phyloP scores from a whole-genome alignment of 495 filamentous ascomycete species.

The Lophiostoma macrostomum region DNA sequence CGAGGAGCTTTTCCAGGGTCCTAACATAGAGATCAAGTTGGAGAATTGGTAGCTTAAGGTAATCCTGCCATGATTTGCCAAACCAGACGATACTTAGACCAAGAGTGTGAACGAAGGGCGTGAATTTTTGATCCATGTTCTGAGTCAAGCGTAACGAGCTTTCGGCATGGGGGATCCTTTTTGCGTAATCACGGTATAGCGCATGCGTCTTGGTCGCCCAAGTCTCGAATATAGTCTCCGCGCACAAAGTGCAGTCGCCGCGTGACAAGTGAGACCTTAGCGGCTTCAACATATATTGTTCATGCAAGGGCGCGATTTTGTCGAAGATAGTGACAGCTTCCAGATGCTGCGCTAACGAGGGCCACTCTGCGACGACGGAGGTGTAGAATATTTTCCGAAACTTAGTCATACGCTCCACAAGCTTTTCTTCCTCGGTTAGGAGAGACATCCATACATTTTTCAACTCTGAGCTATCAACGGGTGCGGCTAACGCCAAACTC shows the following conservation, averaged over 20 bases:
- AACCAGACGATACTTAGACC: conserved; percentile 4
- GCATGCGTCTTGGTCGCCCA: conserved; percentile 14
- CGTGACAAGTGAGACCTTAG: conserved; percentile 1
- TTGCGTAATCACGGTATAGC: conserved; percentile 4
- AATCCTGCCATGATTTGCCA: conserved; percentile 18
- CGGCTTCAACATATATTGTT: conserved; percentile 4
- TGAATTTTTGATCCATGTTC: conserved; percentile 6
- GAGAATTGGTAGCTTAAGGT: conserved; percentile 4
- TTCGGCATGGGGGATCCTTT: conserved; percentile 13
- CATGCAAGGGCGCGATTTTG: conserved; percentile 3
- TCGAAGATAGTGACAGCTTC: conserved; percentile 3
- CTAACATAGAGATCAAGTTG: conserved; percentile 15
- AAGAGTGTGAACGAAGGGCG: background rate
- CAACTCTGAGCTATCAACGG: conserved; percentile 6
- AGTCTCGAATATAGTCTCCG: conserved; percentile 4
- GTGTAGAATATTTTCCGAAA: conserved; percentile 12
- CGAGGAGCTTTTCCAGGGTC: conserved; percentile 1
- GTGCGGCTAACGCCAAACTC: background rate
- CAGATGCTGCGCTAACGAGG: conserved; percentile 12
- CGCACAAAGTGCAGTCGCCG: conserved; percentile 1
- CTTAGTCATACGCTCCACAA: conserved; percentile 10
- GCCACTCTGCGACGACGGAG: conserved; percentile 9
- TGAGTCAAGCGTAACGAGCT: conserved; percentile 10
- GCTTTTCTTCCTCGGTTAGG: conserved; percentile 1
- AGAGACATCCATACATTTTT: conserved; percentile 8